Base-by-base conservation (phyloP, 2,329 filamentous ascomycete species). In the Aspergillus spinulosporus region DNA sequence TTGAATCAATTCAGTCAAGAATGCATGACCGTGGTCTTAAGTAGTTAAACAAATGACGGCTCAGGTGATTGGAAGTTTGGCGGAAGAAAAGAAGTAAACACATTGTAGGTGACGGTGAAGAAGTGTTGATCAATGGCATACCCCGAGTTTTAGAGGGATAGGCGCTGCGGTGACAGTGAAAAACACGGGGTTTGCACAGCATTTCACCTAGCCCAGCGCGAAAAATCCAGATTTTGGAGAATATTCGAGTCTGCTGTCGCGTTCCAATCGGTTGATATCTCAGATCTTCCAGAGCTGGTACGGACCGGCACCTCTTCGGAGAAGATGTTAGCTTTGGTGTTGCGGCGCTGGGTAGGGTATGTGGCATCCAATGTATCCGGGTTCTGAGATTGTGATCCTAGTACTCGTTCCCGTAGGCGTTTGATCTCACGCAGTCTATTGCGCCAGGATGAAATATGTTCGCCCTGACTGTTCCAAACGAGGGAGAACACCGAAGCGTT, bases 401-500 rank as follows among this genome's bases (percentile, higher is more conserved):
- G 61, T 5, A 73, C 70, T 26, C 76, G 71, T 47, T 95, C 90
- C 29, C 92, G 85, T 49, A 99, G 81, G 44, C 86, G 84, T 69
- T 88, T 88, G 69, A 99, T 95, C 70, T 93, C 89, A 48, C 89
- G 85, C 9, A 97, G 82, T 48, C 94, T 86, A 65, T 88, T 90
- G 57, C 91, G 86, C 94, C 94, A 97, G 7, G 90, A 90, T 8
- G 91, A 94, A 31, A 94, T 82, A 67, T 96, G 87, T 71, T 96
- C 92, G 4, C 87, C 88, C 61, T 74, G 71, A 32, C 88, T 66
- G 46, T 85, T 84, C 91, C 93, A 97, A 14, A 97, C 92, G 44
- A 88, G 83, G 1, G 89, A 91, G 72, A 97, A 97, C 6, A 97
- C 90, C 11, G 90, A 95, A 0, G 94, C 92, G 68, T 97, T 97